Evolutionary conservation across 176 grass and related monocot genomes (phyloP).

Genomic region (Carex pumila): DNA sequence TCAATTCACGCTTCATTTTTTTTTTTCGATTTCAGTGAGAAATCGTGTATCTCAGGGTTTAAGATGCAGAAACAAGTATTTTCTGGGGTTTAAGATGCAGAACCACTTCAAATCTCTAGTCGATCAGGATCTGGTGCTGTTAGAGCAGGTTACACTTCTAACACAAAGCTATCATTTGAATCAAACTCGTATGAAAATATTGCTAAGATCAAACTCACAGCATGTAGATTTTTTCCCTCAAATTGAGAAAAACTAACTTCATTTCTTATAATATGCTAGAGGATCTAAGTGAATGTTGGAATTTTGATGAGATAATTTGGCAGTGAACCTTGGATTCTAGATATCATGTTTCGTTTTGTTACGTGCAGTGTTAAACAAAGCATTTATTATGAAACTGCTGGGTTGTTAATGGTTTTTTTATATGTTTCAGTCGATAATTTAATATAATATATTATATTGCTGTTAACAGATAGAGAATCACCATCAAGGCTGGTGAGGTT

Average conservation of each 20-base stretch:
- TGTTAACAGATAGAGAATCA: no score
- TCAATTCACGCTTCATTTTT: background rate
- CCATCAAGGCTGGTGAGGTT: no score
- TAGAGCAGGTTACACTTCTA: slow-evolving; percentile 22
- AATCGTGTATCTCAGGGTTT: background rate
- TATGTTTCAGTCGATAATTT: no score
- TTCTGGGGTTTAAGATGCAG: slow-evolving; percentile 31
- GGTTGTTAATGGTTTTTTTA: no score
- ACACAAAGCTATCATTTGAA: slow-evolving; percentile 51
- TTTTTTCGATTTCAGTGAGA: background rate
- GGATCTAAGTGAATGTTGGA: background rate
- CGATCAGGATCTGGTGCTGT: slow-evolving; percentile 36
- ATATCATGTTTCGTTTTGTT: background rate
- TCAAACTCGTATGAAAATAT: slow-evolving; percentile 74
- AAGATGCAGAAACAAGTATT: no score
- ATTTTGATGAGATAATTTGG: background rate
- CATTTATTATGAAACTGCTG: background rate
- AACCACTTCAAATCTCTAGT: slow-evolving; percentile 57
- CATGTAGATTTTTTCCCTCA: slow-evolving; percentile 34
- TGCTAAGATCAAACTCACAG: slow-evolving; percentile 85
- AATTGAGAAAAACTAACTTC: background rate
- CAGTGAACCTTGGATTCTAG: background rate
- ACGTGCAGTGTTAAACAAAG: background rate
- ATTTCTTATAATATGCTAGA: background rate
- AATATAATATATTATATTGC: no score